Percentiles rank a stretch among this genome's conserved stretches.
phyloP scores from a whole-genome alignment of 805 yeast genomes.

The Kregervanrija pseudodelftensis region DNA sequence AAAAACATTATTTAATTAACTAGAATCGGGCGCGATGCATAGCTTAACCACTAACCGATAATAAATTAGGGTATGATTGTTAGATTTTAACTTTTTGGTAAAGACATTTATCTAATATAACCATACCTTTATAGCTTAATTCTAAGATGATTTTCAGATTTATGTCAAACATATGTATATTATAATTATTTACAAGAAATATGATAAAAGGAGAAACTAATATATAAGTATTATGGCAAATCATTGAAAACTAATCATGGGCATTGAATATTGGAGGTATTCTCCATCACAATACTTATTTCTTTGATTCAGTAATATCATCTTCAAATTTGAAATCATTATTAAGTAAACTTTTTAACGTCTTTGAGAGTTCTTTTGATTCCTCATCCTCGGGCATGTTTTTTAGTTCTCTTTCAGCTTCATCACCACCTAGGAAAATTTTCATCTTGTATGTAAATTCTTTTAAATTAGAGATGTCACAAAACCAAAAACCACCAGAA shows the following conservation, averaged over 20 bases:
- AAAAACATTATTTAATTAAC: background rate
- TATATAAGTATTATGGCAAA: no score
- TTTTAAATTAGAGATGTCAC: constrained; percentile 58
- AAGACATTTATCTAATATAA: no score
- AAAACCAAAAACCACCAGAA: constrained; percentile 73
- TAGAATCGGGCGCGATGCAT: no score
- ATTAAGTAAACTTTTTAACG: constrained; percentile 9
- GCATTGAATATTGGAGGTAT: background rate
- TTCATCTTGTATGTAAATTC: constrained; percentile 73
- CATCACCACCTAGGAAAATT: constrained; percentile 59
- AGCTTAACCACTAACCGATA: no score
- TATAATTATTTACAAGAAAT: no score
- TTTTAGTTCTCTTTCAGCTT: constrained; percentile 41
- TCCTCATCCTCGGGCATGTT: constrained; percentile 52
- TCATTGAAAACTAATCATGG: no score
- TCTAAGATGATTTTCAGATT: no score
- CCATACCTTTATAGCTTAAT: no score
- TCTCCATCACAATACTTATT: background rate
- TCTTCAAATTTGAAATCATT: constrained; percentile 3
- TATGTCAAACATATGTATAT: no score
- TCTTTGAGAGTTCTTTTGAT: constrained; percentile 47
- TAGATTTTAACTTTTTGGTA: no score
- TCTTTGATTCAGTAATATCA: background rate
- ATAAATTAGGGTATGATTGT: no score
- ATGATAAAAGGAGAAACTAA: no score